These are phyloP conservation scores for Hymenotorrendiella dingleyae DNA, from an alignment of 2,329 filamentous ascomycete species.

Conservation along the genomic window DNA sequence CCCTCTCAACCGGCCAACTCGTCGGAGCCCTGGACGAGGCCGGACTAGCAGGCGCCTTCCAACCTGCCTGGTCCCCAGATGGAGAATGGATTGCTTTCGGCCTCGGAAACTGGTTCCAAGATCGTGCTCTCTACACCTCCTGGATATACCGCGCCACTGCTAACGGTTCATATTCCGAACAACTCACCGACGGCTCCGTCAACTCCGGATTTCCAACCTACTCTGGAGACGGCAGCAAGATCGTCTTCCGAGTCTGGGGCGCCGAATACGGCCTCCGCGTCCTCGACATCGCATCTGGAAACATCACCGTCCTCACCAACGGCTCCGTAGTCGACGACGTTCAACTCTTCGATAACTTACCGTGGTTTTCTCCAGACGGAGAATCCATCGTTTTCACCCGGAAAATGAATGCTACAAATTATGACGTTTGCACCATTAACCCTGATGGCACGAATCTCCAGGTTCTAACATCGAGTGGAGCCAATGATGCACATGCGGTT, in stretches of 20 bases:
- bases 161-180: slow-evolving; percentile 22
- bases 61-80: slow-evolving; percentile 32
- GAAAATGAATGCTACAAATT: slow-evolving; percentile 28
- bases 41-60: slow-evolving; percentile 22
- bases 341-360: slow-evolving; percentile 32
- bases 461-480: slow-evolving; percentile 31
- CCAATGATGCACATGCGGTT: slow-evolving; percentile 40
- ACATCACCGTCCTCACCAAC: slow-evolving; percentile 29
- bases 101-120: slow-evolving; percentile 36
- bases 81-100: slow-evolving; percentile 36
- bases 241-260: slow-evolving; percentile 35
- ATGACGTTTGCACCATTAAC: slow-evolving; percentile 37
- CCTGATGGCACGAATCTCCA: slow-evolving; percentile 36
- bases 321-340: slow-evolving; percentile 27
- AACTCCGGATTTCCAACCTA: slow-evolving; percentile 38
- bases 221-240: slow-evolving; percentile 32
- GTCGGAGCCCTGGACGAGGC: slow-evolving; percentile 17
- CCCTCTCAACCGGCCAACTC: slow-evolving; percentile 13
- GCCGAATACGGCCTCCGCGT: slow-evolving; percentile 28
- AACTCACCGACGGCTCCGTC: slow-evolving; percentile 31
- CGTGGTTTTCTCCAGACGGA: slow-evolving; percentile 35
- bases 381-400: slow-evolving; percentile 36
- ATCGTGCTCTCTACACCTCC: slow-evolving; percentile 23
- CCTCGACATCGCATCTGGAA: slow-evolving; percentile 25
- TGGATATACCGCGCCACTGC: slow-evolving; percentile 15